These are phyloP conservation scores for Tetrahymena malaccensis DNA, from an alignment of 73 alveolate genomes.

Conservation along the genomic window DNA sequence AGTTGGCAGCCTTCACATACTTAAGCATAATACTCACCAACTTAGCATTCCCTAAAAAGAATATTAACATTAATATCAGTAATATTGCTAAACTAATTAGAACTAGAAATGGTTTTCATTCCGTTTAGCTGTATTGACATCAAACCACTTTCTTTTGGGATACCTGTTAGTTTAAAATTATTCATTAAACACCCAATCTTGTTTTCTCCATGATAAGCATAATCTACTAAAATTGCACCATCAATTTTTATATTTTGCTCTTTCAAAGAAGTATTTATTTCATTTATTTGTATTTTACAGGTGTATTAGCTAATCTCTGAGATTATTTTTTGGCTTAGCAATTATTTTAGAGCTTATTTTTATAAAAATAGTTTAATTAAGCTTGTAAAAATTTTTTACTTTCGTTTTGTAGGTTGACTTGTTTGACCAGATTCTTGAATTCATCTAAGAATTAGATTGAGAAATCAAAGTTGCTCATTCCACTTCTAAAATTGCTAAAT, in stretches of 20 bases:
- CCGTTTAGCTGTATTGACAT: neutral
- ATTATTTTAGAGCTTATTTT: neutral
- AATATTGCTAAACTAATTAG: neutral
- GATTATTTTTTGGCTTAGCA: neutral
- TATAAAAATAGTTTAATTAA: no score
- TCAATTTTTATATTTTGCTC: neutral
- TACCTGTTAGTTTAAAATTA: neutral
- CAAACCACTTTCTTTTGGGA: neutral
- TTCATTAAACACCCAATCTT: neutral
- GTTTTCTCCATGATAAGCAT: neutral
- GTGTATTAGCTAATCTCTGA: neutral
- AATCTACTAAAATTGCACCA: neutral
- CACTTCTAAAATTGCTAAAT: neutral
- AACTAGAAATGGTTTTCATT: neutral
- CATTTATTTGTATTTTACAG: neutral
- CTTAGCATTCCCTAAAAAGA: neutral
- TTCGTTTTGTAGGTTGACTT: no score
- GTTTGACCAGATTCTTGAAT: neutral
- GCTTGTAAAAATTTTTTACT: neutral
- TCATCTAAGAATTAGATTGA: neutral
- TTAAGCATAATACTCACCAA: neutral
- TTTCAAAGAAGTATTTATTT: neutral
- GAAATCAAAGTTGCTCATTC: neutral
- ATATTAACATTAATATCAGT: neutral
- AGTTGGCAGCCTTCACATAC: neutral